Conservation (phyloP, 2,329 filamentous ascomycete genomes). For the Canariomyces notabilis region DNA sequence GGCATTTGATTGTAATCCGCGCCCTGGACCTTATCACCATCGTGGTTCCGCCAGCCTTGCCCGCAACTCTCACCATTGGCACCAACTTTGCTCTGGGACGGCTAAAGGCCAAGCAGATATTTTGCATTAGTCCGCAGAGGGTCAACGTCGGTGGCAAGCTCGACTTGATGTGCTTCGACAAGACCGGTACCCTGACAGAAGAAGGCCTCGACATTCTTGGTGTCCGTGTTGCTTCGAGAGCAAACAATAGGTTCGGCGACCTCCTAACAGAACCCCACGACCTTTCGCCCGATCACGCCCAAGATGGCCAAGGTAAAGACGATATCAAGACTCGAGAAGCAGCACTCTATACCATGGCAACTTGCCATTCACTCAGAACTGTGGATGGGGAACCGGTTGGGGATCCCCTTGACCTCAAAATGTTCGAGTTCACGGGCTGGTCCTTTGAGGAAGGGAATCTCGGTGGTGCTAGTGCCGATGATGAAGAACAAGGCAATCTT, state of each 20-base stretch:
- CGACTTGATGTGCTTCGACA: constrained; percentile 96
- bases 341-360: constrained; percentile 91
- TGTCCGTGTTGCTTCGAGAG: constrained; percentile 68
- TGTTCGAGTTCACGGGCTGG: constrained; percentile 97
- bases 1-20: constrained; percentile 86
- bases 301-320: constrained; percentile 25
- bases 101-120: constrained; percentile 84
- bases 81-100: constrained; percentile 89
- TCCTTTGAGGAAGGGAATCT: constrained; percentile 83
- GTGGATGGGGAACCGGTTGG: constrained; percentile 87
- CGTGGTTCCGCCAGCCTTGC: constrained; percentile 89
- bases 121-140: constrained; percentile 94
- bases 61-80: constrained; percentile 91
- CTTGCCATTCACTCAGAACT: constrained; percentile 83
- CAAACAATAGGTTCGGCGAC: constrained; percentile 63
- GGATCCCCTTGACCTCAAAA: constrained; percentile 92
- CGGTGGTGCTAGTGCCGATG: constrained; percentile 56
- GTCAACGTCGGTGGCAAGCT: constrained; percentile 96
- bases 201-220: constrained; percentile 93
- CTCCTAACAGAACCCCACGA: constrained; percentile 61
- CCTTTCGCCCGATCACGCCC: constrained; percentile 44
- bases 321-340: constrained; percentile 43
- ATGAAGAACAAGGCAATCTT: constrained; percentile 70
- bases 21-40: constrained; percentile 96
- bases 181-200: constrained; percentile 96